A percentile compares a stretch with the other conserved stretches of the same genome.
Conservation (phyloP, 2,329 filamentous ascomycete species). For the Neurospora sp. region DNA sequence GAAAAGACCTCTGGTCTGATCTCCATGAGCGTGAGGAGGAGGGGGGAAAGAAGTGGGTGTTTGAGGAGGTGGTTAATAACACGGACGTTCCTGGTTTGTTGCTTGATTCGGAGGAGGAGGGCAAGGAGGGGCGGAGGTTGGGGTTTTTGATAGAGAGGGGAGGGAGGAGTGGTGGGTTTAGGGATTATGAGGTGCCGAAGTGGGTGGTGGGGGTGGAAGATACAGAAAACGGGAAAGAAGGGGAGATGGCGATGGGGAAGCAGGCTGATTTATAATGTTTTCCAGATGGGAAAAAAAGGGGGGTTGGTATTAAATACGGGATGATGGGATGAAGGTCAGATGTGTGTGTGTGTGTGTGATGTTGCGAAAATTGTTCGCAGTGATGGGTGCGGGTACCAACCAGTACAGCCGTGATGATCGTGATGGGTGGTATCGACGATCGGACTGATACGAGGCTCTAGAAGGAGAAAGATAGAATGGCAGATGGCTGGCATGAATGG, state of each 20-base stretch:
- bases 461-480: not conserved
- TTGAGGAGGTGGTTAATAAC: conserved; percentile 39
- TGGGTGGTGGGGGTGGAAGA: not conserved
- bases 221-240: not conserved
- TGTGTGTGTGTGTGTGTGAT: not conserved
- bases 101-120: conserved; percentile 8
- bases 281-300: too few species aligned
- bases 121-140: conserved; percentile 28
- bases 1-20: conserved; percentile 43
- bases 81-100: conserved; percentile 43
- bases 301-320: too few species aligned
- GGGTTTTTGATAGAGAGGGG: conserved; percentile 36
- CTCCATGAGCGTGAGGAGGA: not conserved
- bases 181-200: conserved; percentile 27
- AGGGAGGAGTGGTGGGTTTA: conserved; percentile 37
- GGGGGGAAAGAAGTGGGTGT: conserved; percentile 33
- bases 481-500: too few species aligned
- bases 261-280: too few species aligned
- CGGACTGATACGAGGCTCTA: not conserved
- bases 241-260: not conserved
- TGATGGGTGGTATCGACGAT: not conserved
- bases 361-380: not conserved
- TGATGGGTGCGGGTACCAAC: not conserved
- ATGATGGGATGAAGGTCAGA: not conserved
- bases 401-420: not conserved